Evolutionary conservation across 83 land plant species (phyloP).

Genomic region (Thuja plicata): DNA sequence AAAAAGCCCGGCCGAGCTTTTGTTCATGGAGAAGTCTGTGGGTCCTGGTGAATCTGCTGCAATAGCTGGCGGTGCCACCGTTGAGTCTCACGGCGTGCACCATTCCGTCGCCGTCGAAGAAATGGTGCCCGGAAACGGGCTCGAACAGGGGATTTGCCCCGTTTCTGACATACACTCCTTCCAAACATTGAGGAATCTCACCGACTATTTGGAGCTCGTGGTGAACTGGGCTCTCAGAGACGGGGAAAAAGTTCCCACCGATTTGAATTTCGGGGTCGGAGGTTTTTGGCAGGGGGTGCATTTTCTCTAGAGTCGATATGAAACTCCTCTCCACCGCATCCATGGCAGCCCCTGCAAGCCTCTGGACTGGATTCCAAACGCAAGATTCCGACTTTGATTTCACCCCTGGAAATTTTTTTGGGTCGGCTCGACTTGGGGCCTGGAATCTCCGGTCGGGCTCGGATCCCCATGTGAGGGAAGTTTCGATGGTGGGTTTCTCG

Average conservation of each 20-base stretch:
- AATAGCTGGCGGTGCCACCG: constrained; percentile 42
- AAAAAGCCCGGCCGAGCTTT: constrained; percentile 37
- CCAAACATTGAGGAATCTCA: constrained; percentile 36
- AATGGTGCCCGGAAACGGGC: constrained; percentile 67
- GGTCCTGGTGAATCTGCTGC: constrained; percentile 50
- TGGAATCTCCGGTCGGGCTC: not conserved
- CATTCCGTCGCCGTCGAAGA: constrained; percentile 81
- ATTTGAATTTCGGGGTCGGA: constrained; percentile 61
- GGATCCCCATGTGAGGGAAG: not conserved
- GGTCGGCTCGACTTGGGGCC: not conserved
- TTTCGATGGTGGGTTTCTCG: not conserved
- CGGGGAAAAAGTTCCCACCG: constrained; percentile 61
- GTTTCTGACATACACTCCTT: constrained; percentile 63
- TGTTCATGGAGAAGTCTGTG: constrained; percentile 45
- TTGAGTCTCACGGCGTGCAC: constrained; percentile 49
- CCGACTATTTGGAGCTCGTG: constrained; percentile 39
- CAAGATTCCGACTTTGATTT: not conserved
- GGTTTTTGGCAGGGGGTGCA: constrained; percentile 51
- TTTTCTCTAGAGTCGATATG: constrained; percentile 23
- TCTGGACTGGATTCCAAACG: constrained; percentile 32
- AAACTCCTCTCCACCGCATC: constrained; percentile 27
- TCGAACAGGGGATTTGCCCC: constrained; percentile 67
- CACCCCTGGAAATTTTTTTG: too few relatives aligned
- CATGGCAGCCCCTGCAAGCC: constrained; percentile 17
- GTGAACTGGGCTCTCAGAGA: constrained; percentile 50